Base-by-base conservation (phyloP, 345 rosid species). In the Theobroma cacao region DNA sequence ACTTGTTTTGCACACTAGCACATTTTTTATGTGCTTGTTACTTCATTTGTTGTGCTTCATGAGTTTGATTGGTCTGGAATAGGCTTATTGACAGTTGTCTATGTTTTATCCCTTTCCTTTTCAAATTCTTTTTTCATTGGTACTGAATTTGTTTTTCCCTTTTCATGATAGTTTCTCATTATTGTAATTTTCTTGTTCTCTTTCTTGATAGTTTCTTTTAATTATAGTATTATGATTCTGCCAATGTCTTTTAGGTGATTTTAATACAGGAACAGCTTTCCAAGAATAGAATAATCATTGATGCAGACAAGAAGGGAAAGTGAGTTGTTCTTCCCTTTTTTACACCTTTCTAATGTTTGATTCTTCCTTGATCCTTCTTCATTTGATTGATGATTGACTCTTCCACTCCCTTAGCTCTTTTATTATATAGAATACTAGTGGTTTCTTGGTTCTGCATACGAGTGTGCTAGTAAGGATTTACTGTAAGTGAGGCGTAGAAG, bases 261-360 rank as follows among this genome's bases (percentile, higher is more conserved):
- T 81, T 93, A 84, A 95, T 95, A 77, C 98, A 93, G 84, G 97
- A 95, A 81, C 99, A 95, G 76, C 95, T 95, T 80, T 95, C 98
- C 7, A 93, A 95, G 87, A 95, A 95, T 66, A 89, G 99, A 79
- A 92, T 95, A 82, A 95, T 93, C 72, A 90, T 95, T 80, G 99
- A 91, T 75, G 89, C 87, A 24, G 96, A 93, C 86, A 95, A 89
- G 88, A 95, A 95, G 68, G 96, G 98, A 74, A 93, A 95, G 99
- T 95, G 80, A 90, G 99, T 93, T 72, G 60, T 75, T 81, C 66
- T 60, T 67, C 9, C 75, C 38, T 31, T 72, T 77, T 7, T 24
- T 79, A 1, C 56, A 26, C 18, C 5, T 75, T 55, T 55, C 74
- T 40, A 66, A 56, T 60, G 31, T 72, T 56, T 48, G 7, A 75